Percentiles rank a stretch among this genome's conserved stretches.
These are phyloP conservation scores for Aspergillus transmontanensis DNA, from an alignment of 2,329 filamentous ascomycete species.

Conservation along the genomic window DNA sequence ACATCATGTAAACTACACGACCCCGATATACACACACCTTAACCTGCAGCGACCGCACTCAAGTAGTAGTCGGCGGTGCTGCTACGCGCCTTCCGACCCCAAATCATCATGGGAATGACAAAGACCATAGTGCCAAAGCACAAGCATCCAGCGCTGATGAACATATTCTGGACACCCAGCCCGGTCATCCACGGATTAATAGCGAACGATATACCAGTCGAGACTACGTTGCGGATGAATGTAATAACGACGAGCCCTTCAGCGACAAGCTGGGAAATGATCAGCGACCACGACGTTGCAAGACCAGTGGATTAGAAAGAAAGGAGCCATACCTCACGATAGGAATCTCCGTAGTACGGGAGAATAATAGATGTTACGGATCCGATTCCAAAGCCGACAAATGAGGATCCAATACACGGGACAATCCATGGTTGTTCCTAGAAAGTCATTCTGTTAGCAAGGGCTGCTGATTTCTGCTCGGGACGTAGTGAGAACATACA, in stretches of 20 bases:
- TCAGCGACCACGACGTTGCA: neutral
- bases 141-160: constrained; percentile 4
- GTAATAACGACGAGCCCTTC: constrained; percentile 6
- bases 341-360: constrained; percentile 13
- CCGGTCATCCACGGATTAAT: constrained; percentile 10
- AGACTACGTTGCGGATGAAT: constrained; percentile 7
- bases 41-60: neutral
- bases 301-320: neutral
- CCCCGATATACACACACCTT: neutral
- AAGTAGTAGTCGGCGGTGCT: constrained; percentile 6
- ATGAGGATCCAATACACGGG: constrained; percentile 8
- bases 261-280: neutral
- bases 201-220: constrained; percentile 6
- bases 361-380: constrained; percentile 5
- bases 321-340: constrained; percentile 5
- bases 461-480: too few relatives aligned
- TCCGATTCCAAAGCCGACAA: constrained; percentile 12
- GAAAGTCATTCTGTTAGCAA: neutral
- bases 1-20: neutral
- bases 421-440: constrained; percentile 12
- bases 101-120: constrained; percentile 9
- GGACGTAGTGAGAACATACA: neutral
- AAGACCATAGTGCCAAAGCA: constrained; percentile 4
- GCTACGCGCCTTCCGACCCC: constrained; percentile 5
- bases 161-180: constrained; percentile 11